Base-by-base conservation (phyloP, 257 asterid species). In the Solanum corneliomulleri region DNA sequence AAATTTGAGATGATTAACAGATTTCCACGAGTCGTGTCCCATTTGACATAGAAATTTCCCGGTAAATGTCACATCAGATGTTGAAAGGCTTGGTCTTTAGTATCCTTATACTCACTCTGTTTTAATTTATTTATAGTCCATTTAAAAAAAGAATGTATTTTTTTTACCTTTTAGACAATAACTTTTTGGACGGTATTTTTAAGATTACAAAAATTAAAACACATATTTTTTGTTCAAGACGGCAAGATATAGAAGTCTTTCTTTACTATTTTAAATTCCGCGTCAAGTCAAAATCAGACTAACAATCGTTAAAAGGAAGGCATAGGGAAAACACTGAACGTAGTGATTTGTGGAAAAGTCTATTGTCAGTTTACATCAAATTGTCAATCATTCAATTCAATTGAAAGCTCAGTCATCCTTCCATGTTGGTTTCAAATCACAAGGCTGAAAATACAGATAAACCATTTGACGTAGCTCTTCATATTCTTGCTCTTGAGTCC, bases 281-380 rank as follows among this genome's bases (percentile, higher is more conserved):
- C 0, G 2, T 25, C 1, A 25, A 25, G 2, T 64, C 1, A 64
- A 64, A 64, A 64, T 0, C 31, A 62, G 0, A 25, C 9, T 0
- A 62, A 21, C 68, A 3, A 0, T 33, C 0, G 5, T 9, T 0
- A 72, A 9, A 72, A 72, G 81, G 44, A 33, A 70, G 37, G 9
- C 27, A 72, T 18, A 35, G 47, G 37, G 4, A 35, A 72, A 2
- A 35, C 47, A 33, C 45, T 71, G 29, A 72, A 35, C 6, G 20
- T 35, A 18, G 5, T 15, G 41, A 29, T 13, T 69, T 12, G 82
- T 75, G 33, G 58, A 75, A 23, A 75, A 39, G 33, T 75, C 56
- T 75, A 1, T 2, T 41, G 56, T 11, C 82, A 39, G 11, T 75
- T 4, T 5, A 20, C 47, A 75, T 39, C 20, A 75, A 75, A 75